These are phyloP conservation scores for Handroanthus guayacan DNA, from an alignment of 257 asterid species.

Conservation along the genomic window DNA sequence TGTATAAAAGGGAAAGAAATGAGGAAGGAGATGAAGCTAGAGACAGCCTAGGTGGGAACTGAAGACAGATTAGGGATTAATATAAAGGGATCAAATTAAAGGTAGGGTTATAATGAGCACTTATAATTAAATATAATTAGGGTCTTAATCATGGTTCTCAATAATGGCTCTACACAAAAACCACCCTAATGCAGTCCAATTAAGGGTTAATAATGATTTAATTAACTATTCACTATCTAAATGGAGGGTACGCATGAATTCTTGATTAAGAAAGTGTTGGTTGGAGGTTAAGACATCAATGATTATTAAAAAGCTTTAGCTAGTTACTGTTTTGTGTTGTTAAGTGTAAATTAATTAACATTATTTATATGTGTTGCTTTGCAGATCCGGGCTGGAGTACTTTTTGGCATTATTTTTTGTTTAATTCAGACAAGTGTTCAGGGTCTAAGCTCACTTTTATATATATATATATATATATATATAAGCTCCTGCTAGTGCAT, in stretches of 20 bases:
- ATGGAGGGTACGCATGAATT: background rate
- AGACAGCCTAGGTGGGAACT: conserved; percentile 35
- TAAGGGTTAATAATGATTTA: conserved; percentile 13
- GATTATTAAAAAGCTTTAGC: conserved; percentile 23
- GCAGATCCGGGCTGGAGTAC: background rate
- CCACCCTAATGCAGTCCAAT: conserved; percentile 30
- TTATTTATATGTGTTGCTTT: too few species aligned
- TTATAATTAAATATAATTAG: conserved; percentile 25
- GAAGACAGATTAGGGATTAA: conserved; percentile 28
- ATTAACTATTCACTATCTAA: conserved; percentile 19
- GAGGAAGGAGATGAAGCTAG: conserved; percentile 43
- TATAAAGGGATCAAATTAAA: conserved; percentile 32
- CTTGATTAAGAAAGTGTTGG: conserved; percentile 21
- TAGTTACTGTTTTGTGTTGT: background rate
- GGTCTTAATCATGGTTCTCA: conserved; percentile 47
- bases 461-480: too few species aligned
- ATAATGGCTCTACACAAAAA: conserved; percentile 38
- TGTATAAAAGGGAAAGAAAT: conserved; percentile 22
- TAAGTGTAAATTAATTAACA: too few species aligned
- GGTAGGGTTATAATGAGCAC: conserved; percentile 33
- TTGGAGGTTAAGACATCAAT: conserved; percentile 44
- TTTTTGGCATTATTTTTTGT: too few species aligned
- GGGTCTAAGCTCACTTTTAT: too few species aligned
- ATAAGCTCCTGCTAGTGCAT: too few species aligned
- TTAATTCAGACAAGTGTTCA: too few species aligned